These are phyloP conservation scores for Saccharomyces uvarum DNA, from an alignment of 1,139 yeast genomes.

Conservation along the genomic window DNA sequence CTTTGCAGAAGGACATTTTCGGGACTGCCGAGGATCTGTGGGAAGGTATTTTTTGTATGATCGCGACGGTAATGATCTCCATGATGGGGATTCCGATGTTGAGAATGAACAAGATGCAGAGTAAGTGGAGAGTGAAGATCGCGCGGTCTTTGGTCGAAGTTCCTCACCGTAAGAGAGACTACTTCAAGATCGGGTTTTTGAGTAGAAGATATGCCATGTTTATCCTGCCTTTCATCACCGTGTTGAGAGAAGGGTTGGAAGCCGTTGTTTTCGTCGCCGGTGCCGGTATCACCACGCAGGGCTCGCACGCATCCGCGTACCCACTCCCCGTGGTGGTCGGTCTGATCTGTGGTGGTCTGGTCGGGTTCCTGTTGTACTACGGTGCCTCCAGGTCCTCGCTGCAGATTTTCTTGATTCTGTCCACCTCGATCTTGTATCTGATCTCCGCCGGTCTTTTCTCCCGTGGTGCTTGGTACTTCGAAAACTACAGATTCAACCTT, in stretches of 20 bases:
- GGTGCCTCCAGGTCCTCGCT: conserved; percentile 68
- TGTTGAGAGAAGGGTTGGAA: conserved; percentile 84
- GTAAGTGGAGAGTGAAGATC: conserved; percentile 75
- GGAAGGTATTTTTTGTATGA: conserved; percentile 83
- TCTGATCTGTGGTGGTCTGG: conserved; percentile 58
- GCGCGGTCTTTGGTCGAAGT: conserved; percentile 42
- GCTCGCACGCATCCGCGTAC: conserved; percentile 55
- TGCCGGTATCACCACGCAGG: conserved; percentile 54
- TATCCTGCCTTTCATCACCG: conserved; percentile 71
- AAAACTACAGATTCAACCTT: conserved; percentile 53
- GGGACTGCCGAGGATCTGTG: conserved; percentile 76
- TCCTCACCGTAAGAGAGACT: conserved; percentile 34
- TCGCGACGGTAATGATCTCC: conserved; percentile 75
- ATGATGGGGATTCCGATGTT: conserved; percentile 84
- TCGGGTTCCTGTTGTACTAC: conserved; percentile 62
- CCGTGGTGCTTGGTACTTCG: conserved; percentile 83
- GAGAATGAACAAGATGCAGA: conserved; percentile 77
- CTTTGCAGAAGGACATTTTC: conserved; percentile 74
- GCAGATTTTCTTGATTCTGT: conserved; percentile 69
- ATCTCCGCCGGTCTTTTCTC: conserved; percentile 86
- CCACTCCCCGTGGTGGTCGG: conserved; percentile 81
- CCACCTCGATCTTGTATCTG: conserved; percentile 75
- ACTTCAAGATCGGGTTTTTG: conserved; percentile 33
- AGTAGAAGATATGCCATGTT: conserved; percentile 68
- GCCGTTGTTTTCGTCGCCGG: conserved; percentile 91